Conservation (phyloP, 1,284 basidiomycete species). For the Ceraceosorus guamensis region DNA sequence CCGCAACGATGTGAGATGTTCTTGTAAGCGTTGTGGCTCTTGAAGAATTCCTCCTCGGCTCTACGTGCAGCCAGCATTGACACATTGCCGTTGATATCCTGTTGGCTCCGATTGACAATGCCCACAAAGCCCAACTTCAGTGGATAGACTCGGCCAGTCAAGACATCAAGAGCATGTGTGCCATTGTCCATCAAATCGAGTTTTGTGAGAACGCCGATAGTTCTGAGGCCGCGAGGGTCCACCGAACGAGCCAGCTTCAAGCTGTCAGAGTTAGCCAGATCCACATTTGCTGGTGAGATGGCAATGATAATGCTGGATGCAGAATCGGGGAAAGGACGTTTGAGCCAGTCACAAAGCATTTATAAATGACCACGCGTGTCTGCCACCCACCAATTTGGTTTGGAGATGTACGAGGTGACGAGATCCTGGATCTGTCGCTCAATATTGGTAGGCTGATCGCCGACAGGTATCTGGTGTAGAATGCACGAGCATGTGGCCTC, state of each 20-base stretch:
- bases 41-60: conserved; percentile 87
- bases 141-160: conserved; percentile 92
- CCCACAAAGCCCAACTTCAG: conserved; percentile 97
- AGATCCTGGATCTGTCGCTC: conserved; percentile 91
- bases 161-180: conserved; percentile 90
- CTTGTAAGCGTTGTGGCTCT: conserved; percentile 78
- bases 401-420: conserved; percentile 88
- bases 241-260: conserved; percentile 91
- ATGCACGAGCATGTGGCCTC: too few relatives aligned
- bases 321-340: conserved; percentile 4
- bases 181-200: conserved; percentile 98
- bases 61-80: conserved; percentile 76
- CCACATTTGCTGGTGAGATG: conserved; percentile 93
- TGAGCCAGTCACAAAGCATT: too few relatives aligned
- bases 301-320: conserved; percentile 77
- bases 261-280: conserved; percentile 95
- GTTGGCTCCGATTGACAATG: conserved; percentile 92
- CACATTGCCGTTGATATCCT: conserved; percentile 89
- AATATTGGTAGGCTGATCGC: conserved; percentile 75
- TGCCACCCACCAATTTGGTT: conserved; percentile 75
- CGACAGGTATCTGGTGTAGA: conserved; percentile 36
- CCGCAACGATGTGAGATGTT: conserved; percentile 97
- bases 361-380: too few relatives aligned
- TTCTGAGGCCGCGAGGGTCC: conserved; percentile 88
- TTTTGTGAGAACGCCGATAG: conserved; percentile 92